Evolutionary conservation across 163 green algal genomes (phyloP), one percentile per base, ranked within the genome.

Genomic region (Chlorella variabilis): DNA sequence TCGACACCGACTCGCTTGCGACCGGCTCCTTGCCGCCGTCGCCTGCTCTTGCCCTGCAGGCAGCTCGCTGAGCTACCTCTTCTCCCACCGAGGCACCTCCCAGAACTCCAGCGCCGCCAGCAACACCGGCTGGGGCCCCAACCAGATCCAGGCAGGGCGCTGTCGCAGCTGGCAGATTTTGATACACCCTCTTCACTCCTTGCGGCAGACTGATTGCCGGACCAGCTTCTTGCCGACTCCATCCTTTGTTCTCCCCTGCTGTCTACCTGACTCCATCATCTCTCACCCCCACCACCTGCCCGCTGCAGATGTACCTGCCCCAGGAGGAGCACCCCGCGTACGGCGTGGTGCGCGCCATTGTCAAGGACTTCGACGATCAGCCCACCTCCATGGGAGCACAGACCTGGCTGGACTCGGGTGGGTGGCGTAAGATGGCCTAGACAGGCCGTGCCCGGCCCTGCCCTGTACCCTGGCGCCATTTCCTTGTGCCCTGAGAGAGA

Each of bases 311-410:
- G 38, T 94, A 88, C 77, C 80, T 92, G 27, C 86, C 90, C 7
- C 31, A 91, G 41, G 56, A 51, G n/a, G 76, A 59, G 18, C 83
- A 92, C 56, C 76, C 75, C 20, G 80, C 62, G 18, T 84, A 84
- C 62, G 92, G 89, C 62, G 34, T 93, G 13, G 77, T 90, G 23
- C 84, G 92, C 3, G 75, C 79, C 34, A 81, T 90, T 29, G 90
- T 93, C 36, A 91, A 93, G 75, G 93, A 96, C 78, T 54, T 4
- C 42, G 84, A 91, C 54, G 90, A 95, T 80, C 71, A 39, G 23
- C 67, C 82, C 36, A 61, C 1, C 21, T 59, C 56, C 54, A 13
- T 36, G 36, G 39, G n/a, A 17, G 71, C 54, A 1, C 56, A 39
- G 17, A n/a, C 84, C 18, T 93, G 56, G 33, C 41, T 94, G 33